These are phyloP conservation scores for Penicillium sp. DNA, from an alignment of 2,329 filamentous ascomycete genomes.

Conservation along the genomic window DNA sequence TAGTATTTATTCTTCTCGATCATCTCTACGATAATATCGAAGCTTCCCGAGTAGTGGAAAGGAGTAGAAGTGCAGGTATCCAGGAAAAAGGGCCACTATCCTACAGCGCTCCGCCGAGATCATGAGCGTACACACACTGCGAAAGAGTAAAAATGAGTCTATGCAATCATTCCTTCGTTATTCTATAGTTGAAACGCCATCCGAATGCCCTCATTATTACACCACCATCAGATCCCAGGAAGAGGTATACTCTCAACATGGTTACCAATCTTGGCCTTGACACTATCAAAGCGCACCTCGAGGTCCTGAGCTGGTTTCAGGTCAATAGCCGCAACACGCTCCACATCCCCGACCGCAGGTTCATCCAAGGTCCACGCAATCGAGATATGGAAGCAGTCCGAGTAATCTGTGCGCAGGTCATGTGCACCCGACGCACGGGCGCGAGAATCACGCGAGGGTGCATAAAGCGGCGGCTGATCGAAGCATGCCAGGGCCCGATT, in stretches of 20 bases:
- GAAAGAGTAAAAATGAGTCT: neutral
- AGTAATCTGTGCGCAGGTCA: conserved; percentile 38
- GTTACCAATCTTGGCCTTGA: conserved; percentile 77
- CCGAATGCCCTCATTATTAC: neutral
- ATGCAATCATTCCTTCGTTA: neutral
- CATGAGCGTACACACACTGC: neutral
- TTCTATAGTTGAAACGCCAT: neutral
- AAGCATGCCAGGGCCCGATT: conserved; percentile 63
- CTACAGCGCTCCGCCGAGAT: neutral
- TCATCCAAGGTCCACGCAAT: conserved; percentile 75
- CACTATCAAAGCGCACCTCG: conserved; percentile 55
- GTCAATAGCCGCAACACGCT: conserved; percentile 26
- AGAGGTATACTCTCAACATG: conserved; percentile 48
- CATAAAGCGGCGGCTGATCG: conserved; percentile 70
- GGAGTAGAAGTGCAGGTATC: neutral
- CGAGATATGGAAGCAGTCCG: conserved; percentile 76
- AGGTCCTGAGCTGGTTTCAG: conserved; percentile 41
- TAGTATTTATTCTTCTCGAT: neutral
- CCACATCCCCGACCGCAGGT: conserved; percentile 48
- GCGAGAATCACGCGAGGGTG: conserved; percentile 6
- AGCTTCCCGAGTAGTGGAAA: neutral
- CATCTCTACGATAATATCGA: neutral
- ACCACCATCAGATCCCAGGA: neutral
- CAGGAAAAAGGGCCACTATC: neutral
- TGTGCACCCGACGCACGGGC: neutral